Base-by-base conservation (phyloP, 805 yeast species). In the Saccharomyces eubayanus region DNA sequence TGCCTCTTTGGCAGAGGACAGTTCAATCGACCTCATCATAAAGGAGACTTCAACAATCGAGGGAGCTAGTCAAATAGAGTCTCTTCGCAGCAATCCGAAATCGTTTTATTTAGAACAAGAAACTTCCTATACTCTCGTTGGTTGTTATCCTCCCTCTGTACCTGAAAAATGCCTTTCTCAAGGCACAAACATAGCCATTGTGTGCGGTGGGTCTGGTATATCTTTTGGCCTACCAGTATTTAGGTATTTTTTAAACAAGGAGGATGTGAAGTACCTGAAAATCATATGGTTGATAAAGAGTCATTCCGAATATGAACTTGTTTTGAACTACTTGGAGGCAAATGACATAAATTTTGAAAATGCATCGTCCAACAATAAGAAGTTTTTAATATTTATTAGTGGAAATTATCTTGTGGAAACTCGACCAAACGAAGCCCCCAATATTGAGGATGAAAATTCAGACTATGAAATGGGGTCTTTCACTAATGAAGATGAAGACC, bases 181-280 rank as follows among this genome's bases (percentile, higher is more conserved):
- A 0, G 83, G 80, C 0, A 77, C 76, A 31, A 76, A 78, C 43
- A 77, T 82, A 1, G 64, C 73, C 14, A 74, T 85, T 20, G 73
- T 85, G 1, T 79, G 84, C 57, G 92, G 91, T 12, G 94, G 94
- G 0, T 80, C 89, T 1, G 91, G 92, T 0, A 77, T 86, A 10
- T 82, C 90, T 0, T 78, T 78, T 52, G 86, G 84, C 3, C 56
- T 83, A 9, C 83, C 87, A 0, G 46, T 83, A 0, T 77, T 73
- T 60, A 73, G 74, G 48, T 69, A 75, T 53, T 61, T 65, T 49
- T 51, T 53, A 12, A 47, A 53, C 24, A 28, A 29, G 5, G 54
- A 56, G 40, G 27, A 45, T 31, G 31, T 55, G 30, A 57, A 55
- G 51, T 73, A 57, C 48, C 61, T 79, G 1, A 70, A 72, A 24